Percentiles rank a stretch among this genome's conserved stretches.
Conservation (phyloP, 208 protist species). For the Porcisia deanei region DNA sequence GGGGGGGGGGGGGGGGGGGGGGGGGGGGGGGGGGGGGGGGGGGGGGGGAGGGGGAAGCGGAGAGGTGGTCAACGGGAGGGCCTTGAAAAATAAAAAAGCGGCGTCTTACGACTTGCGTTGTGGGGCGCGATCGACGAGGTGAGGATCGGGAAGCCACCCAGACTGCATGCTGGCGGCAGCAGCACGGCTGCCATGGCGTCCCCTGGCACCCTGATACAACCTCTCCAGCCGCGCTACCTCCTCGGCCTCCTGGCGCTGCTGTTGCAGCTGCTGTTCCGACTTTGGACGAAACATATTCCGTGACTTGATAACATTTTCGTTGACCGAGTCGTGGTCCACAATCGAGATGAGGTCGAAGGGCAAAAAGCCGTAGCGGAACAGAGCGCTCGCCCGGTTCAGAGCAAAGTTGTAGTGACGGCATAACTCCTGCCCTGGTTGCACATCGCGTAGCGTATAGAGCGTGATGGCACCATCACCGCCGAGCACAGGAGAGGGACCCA, state of each 20-base stretch:
- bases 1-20: too few relatives aligned
- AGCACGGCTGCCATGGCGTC: not conserved
- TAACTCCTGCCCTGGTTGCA: slow-evolving; percentile 79
- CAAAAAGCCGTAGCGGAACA: slow-evolving; percentile 92
- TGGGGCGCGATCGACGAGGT: slow-evolving; percentile 21
- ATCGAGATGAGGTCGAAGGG: slow-evolving; percentile 91
- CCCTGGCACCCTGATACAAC: slow-evolving; percentile 66
- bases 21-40: not conserved
- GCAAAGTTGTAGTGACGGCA: slow-evolving; percentile 94
- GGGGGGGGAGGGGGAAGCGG: not conserved
- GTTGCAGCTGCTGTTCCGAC: slow-evolving; percentile 51
- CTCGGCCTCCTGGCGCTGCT: slow-evolving; percentile 27
- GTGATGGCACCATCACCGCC: slow-evolving; percentile 70
- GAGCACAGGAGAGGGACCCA: slow-evolving; percentile 58
- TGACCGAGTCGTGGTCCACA: slow-evolving; percentile 79
- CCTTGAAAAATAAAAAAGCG: not conserved
- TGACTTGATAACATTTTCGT: slow-evolving; percentile 74
- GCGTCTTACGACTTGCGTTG: slow-evolving; percentile 16
- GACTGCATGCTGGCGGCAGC: not conserved
- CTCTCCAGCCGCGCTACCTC: slow-evolving; percentile 70
- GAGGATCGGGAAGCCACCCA: not conserved
- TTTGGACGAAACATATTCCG: slow-evolving; percentile 56
- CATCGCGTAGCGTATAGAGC: slow-evolving; percentile 66
- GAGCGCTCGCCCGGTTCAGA: slow-evolving; percentile 69
- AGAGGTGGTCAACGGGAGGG: not conserved